phyloP scores from a whole-genome alignment of 306 rosid species.

The Mimosa pudica region DNA sequence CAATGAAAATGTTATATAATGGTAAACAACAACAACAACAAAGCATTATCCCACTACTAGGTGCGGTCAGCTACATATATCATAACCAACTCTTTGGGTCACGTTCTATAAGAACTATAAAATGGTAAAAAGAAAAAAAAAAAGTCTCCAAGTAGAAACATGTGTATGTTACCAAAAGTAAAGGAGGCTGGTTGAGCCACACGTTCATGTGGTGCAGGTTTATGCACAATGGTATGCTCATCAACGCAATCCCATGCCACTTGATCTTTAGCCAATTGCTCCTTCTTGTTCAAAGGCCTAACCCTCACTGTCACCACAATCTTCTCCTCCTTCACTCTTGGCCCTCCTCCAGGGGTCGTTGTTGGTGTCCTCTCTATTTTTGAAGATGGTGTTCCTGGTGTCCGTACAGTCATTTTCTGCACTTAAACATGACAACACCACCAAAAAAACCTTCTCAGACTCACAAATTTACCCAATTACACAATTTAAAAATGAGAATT shows the following conservation, averaged over 20 bases:
- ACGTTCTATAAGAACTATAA: background rate
- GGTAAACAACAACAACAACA: background rate
- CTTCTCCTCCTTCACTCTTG: conserved; percentile 79
- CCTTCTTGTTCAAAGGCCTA: conserved; percentile 87
- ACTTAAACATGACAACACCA: conserved; percentile 8
- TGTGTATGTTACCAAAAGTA: conserved; percentile 68
- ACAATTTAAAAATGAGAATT: background rate
- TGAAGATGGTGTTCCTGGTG: conserved; percentile 95
- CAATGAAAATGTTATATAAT: background rate
- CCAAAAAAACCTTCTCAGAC: background rate
- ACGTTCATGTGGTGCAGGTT: conserved; percentile 73
- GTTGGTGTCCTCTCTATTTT: conserved; percentile 82
- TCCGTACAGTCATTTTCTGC: conserved; percentile 70
- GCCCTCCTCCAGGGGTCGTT: conserved; percentile 92
- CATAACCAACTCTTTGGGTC: too few species aligned
- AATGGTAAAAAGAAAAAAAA: background rate
- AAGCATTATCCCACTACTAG: too few species aligned
- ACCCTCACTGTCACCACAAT: conserved; percentile 93
- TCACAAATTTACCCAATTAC: too few species aligned
- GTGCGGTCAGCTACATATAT: too few species aligned
- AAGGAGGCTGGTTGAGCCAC: conserved; percentile 66
- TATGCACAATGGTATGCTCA: conserved; percentile 68
- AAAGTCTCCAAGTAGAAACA: background rate
- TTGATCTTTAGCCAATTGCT: conserved; percentile 86
- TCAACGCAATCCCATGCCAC: conserved; percentile 96